Percentiles rank a stretch among this genome's conserved stretches.
Evolutionary conservation across 1,284 basidiomycete genomes (phyloP).

Genomic region (Termitomyces sp.): DNA sequence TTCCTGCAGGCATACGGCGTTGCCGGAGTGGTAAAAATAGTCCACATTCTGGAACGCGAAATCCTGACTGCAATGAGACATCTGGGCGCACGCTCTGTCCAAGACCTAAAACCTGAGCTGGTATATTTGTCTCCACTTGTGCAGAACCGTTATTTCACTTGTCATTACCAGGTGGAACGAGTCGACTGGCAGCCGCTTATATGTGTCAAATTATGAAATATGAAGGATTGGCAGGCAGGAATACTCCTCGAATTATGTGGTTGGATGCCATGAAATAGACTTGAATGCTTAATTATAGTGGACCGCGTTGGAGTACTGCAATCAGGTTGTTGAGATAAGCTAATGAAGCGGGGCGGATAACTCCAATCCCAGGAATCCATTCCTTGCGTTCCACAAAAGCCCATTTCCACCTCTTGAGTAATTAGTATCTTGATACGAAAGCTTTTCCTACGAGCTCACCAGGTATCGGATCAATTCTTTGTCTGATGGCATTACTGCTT

Average conservation of each 20-base stretch:
- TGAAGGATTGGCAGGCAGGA: neutral
- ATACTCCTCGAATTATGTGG: neutral
- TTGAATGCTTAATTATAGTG: neutral
- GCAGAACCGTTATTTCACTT: neutral
- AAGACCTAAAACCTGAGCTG: slow-evolving; percentile 78
- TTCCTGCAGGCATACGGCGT: slow-evolving; percentile 70
- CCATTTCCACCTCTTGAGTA: slow-evolving; percentile 57
- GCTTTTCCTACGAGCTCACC: slow-evolving; percentile 28
- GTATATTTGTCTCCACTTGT: slow-evolving; percentile 31
- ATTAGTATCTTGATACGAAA: neutral
- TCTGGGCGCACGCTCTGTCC: slow-evolving; percentile 68
- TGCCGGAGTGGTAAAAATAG: slow-evolving; percentile 73
- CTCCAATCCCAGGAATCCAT: slow-evolving; percentile 43
- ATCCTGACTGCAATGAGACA: slow-evolving; percentile 77
- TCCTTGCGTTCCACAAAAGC: slow-evolving; percentile 41
- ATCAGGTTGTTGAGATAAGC: slow-evolving; percentile 34
- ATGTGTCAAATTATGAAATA: slow-evolving; percentile 29
- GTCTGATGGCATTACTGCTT: slow-evolving; percentile 48
- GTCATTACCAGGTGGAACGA: slow-evolving; percentile 45
- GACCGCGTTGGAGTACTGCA: slow-evolving; percentile 24
- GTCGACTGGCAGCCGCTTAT: slow-evolving; percentile 58
- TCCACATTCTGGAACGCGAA: slow-evolving; percentile 75
- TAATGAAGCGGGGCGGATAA: slow-evolving; percentile 28
- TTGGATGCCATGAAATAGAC: neutral
- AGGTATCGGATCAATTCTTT: slow-evolving; percentile 59